A percentile compares a stretch with the other conserved stretches of the same genome.
Conservation (phyloP, 352 stramenopile species). For the Phytophthora lateralis region DNA sequence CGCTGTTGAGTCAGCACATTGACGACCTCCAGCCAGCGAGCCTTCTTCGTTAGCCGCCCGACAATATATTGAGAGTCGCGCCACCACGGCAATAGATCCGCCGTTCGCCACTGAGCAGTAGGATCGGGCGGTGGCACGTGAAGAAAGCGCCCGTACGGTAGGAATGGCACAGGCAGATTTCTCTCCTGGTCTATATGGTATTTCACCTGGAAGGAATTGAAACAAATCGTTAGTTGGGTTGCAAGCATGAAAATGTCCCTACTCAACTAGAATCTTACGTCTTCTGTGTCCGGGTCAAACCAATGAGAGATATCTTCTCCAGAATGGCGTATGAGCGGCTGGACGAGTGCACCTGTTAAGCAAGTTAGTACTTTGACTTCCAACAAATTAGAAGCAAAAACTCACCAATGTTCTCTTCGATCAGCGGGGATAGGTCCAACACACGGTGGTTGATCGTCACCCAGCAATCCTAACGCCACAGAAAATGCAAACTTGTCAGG, state of each 20-base stretch:
- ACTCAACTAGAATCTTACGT: conserved; percentile 41
- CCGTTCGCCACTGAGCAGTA: conserved; percentile 72
- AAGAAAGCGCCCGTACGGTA: conserved; percentile 87
- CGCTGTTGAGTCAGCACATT: conserved; percentile 91
- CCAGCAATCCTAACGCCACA: conserved; percentile 67
- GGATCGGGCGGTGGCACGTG: conserved; percentile 87
- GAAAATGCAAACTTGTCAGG: not conserved
- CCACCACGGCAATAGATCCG: conserved; percentile 89
- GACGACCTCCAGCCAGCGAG: conserved; percentile 85
- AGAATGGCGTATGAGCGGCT: conserved; percentile 83
- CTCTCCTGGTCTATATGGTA: conserved; percentile 79
- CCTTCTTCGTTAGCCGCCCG: conserved; percentile 70
- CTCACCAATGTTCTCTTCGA: conserved; percentile 65
- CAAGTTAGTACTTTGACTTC: conserved; percentile 2
- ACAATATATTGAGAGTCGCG: conserved; percentile 75
- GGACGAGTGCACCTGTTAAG: conserved; percentile 63
- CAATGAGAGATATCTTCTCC: conserved; percentile 92
- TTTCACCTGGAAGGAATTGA: conserved; percentile 53
- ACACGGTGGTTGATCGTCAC: conserved; percentile 79
- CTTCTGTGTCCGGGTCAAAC: conserved; percentile 81
- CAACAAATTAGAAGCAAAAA: not conserved
- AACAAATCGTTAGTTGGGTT: not conserved
- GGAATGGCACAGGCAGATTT: conserved; percentile 78
- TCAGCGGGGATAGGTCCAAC: conserved; percentile 81
- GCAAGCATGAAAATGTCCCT: not conserved